Evolutionary conservation across 805 yeast species (phyloP).

Genomic region (Kuraishia borneana): DNA sequence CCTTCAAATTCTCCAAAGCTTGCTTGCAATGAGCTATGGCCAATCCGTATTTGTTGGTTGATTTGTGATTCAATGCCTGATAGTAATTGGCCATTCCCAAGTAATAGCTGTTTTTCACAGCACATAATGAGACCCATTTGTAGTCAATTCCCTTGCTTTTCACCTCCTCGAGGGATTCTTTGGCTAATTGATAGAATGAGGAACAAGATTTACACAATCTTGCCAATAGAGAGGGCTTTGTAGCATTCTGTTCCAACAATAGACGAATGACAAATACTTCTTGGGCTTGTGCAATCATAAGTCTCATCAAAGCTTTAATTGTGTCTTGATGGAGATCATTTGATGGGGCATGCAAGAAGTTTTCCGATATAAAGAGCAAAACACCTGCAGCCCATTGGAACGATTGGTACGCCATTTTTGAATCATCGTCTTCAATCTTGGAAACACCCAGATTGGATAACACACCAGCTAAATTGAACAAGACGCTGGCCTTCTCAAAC

Average conservation of each 20-base stretch:
- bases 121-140: slow-evolving; percentile 40
- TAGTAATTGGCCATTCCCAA: slow-evolving; percentile 49
- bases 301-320: slow-evolving; percentile 45
- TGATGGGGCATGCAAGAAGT: slow-evolving; percentile 83
- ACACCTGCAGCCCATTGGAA: slow-evolving; percentile 76
- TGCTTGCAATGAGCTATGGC: slow-evolving; percentile 56
- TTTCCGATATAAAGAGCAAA: slow-evolving; percentile 58
- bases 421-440: slow-evolving; percentile 24
- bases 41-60: slow-evolving; percentile 54
- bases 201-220: slow-evolving; percentile 61
- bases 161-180: slow-evolving; percentile 27
- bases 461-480: slow-evolving; percentile 68
- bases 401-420: slow-evolving; percentile 46
- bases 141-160: slow-evolving; percentile 15
- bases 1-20: slow-evolving; percentile 30
- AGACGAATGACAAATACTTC: slow-evolving; percentile 66
- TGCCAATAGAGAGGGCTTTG: slow-evolving; percentile 60
- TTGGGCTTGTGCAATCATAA: slow-evolving; percentile 83
- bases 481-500: slow-evolving; percentile 77
- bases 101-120: slow-evolving; percentile 44
- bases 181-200: slow-evolving; percentile 40
- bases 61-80: slow-evolving; percentile 44
- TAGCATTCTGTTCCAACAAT: slow-evolving; percentile 31
- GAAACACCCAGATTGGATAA: slow-evolving; percentile 39
- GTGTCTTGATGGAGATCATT: slow-evolving; percentile 63